These are phyloP conservation scores for Termitomyces heimii DNA, from an alignment of 768 basidiomycete genomes.

Conservation along the genomic window DNA sequence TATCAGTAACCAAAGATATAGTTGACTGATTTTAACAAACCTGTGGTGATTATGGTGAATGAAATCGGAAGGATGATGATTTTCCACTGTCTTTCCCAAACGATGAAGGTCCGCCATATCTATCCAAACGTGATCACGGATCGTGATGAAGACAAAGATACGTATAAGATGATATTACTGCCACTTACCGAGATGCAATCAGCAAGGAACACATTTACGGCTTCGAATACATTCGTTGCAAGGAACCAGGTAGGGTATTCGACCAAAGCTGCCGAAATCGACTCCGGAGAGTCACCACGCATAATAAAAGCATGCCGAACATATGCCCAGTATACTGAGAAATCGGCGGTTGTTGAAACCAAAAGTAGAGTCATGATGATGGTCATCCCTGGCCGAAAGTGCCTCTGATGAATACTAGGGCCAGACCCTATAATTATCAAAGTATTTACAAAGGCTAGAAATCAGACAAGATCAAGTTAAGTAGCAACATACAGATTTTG, in stretches of 20 bases:
- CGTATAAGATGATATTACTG: not conserved
- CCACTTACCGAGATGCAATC: not conserved
- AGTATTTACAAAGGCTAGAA: not conserved
- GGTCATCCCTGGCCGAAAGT: not conserved
- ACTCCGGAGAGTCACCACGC: not conserved
- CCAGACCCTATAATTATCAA: not conserved
- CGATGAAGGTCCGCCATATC: not conserved
- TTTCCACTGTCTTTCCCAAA: not conserved
- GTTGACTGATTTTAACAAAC: not conserved
- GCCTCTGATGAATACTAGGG: not conserved
- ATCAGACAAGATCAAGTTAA: not conserved
- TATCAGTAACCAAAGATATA: not conserved
- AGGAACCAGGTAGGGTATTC: not conserved
- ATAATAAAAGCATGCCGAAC: not conserved
- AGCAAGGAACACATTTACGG: not conserved
- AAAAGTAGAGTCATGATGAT: not conserved
- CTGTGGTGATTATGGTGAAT: not conserved
- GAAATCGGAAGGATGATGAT: not conserved
- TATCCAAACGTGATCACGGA: not conserved
- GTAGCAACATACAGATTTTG: not conserved
- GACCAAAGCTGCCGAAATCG: not conserved
- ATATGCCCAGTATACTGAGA: conserved; percentile 1
- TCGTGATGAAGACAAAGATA: not conserved
- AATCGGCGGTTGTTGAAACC: not conserved
- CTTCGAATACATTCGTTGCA: not conserved